Conservation (phyloP, 2,329 filamentous ascomycete species). For the Calonectria henricotiae region DNA sequence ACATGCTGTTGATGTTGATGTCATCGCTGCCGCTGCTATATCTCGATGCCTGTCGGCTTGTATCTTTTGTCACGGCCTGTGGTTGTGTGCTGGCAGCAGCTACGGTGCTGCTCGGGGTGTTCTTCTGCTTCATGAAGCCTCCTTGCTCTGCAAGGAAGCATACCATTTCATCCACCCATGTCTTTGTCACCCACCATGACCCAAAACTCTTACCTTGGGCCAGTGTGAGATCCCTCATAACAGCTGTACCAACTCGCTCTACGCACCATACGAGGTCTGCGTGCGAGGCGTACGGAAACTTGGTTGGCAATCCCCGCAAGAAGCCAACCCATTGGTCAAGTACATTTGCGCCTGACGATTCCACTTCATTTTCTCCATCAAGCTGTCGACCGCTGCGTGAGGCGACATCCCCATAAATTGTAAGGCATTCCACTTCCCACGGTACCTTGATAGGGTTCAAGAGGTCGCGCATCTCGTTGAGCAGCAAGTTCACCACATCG, state of each 20-base stretch:
- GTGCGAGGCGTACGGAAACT: conserved; percentile 82
- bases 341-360: conserved; percentile 73
- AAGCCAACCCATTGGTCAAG: conserved; percentile 86
- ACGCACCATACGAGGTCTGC: conserved; percentile 84
- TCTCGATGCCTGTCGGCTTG: conserved; percentile 57
- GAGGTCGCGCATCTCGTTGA: conserved; percentile 79
- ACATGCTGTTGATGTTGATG: conserved; percentile 62
- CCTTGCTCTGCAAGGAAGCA: conserved; percentile 91
- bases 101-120: conserved; percentile 55
- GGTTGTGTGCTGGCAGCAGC: conserved; percentile 53
- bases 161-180: conserved; percentile 96
- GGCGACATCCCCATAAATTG: conserved; percentile 73
- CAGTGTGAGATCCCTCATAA: conserved; percentile 87
- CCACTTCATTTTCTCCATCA: conserved; percentile 47
- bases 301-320: conserved; percentile 76
- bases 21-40: conserved; percentile 66
- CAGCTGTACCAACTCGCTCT: conserved; percentile 81
- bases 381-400: conserved; percentile 63
- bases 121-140: conserved; percentile 82
- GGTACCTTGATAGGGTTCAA: conserved; percentile 79
- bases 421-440: conserved; percentile 76
- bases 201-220: conserved; percentile 85
- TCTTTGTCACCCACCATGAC: conserved; percentile 96
- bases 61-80: conserved; percentile 58
- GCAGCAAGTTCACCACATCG: conserved; percentile 74